Percentiles rank a stretch among this genome's conserved stretches.
Evolutionary conservation across 1,139 yeast genomes (phyloP).

Genomic region (Meyerozyma guilliermondii): DNA sequence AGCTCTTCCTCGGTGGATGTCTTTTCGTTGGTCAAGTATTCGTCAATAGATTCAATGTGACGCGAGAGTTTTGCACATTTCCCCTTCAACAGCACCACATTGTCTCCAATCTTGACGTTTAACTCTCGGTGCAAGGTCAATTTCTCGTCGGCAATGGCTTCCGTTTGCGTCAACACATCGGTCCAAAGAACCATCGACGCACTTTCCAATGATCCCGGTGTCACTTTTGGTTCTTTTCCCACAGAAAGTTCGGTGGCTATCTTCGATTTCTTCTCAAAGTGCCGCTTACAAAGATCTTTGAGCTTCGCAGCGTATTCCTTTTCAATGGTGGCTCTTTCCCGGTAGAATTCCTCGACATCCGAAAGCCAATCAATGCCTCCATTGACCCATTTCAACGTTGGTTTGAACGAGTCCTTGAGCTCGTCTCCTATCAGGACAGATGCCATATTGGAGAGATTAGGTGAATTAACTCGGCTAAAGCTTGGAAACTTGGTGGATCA

Average conservation of each 20-base stretch:
- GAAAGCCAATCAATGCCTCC: constrained; percentile 70
- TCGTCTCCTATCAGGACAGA: constrained; percentile 54
- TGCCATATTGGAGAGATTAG: not conserved
- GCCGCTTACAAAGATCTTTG: constrained; percentile 59
- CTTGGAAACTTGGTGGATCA: not conserved
- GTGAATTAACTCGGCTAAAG: no score
- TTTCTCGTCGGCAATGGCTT: constrained; percentile 69
- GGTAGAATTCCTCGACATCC: constrained; percentile 79
- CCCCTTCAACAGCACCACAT: constrained; percentile 48
- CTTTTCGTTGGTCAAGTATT: constrained; percentile 52
- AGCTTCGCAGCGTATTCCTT: constrained; percentile 74
- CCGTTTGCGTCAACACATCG: constrained; percentile 81
- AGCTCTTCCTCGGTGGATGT: constrained; percentile 61
- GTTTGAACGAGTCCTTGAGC: constrained; percentile 72
- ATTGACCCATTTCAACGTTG: constrained; percentile 70
- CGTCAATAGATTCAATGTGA: constrained; percentile 56
- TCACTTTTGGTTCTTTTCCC: constrained; percentile 84
- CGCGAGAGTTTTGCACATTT: constrained; percentile 52
- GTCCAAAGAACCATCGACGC: constrained; percentile 96
- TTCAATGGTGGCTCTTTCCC: constrained; percentile 77
- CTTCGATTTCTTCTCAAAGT: constrained; percentile 73
- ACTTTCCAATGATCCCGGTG: constrained; percentile 93
- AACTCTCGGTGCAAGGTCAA: constrained; percentile 58
- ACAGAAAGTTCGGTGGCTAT: constrained; percentile 68
- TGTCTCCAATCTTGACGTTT: constrained; percentile 56